Base-by-base conservation (phyloP, 106 monocot species). In the Apostasia ramifera region DNA sequence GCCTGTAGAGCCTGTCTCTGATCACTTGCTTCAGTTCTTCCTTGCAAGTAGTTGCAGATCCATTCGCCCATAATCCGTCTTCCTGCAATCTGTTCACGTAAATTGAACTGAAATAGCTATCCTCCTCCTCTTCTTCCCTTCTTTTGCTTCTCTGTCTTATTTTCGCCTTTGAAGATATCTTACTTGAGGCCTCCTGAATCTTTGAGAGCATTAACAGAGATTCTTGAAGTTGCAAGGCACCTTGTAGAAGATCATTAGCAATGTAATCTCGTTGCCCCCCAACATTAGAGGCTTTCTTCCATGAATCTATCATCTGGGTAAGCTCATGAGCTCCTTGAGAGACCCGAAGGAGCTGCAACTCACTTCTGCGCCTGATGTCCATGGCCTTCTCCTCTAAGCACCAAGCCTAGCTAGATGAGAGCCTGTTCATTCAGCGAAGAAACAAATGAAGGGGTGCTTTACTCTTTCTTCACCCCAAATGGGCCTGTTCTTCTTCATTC, bases 141-240 rank as follows among this genome's bases (percentile, higher is more conserved):
- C 40, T 39, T 51, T 64, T 76, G 9, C 57, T 42, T 2, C 6
- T 45, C 47, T 51, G 50, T 26, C 14, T 66, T 10, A 0, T 49
- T 14, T 43, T 73, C 11, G 53, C 70, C 2, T 9, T 62, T 10
- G 13, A n/a, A 42, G 51, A n/a, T 53, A 70, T 63, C 3, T 40
- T 42, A 12, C 38, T 71, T 14, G 82, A 69, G 14, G 74, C 71
- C 12, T 75, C 71, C 41, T 79, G 78, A 57, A 85, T 82, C 56
- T 63, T 84, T 39, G 63, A 67, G 7, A 87, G 82, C 82, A 84
- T 84, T 56, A 76, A 49, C 53, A 90, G 14, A 1, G 93, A 93
- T 69, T 80, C 82, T 66, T 94, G 82, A 41, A 90, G 87, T 66
- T 87, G 90, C 65, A 82, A 45, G 9, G 80, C 80, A 44, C 82